These are phyloP conservation scores for Phytophthora crassamura DNA, from an alignment of 352 stramenopile species.

Conservation along the genomic window DNA sequence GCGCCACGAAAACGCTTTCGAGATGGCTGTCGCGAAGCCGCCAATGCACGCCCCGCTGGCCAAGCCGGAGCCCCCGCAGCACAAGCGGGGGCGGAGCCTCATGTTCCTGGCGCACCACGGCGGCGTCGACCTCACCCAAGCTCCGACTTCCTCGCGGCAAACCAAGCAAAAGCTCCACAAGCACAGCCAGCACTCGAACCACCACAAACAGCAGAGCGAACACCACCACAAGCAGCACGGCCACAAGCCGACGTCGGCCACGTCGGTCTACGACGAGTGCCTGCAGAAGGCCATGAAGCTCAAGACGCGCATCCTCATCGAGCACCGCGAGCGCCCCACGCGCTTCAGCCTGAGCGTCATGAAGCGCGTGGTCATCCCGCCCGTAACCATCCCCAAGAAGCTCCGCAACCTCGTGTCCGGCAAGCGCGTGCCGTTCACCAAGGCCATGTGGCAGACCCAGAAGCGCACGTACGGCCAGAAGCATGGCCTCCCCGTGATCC, in stretches of 20 bases:
- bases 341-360: constrained; percentile 70
- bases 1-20: constrained; percentile 17
- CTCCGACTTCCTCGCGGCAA: constrained; percentile 10
- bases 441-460: constrained; percentile 65
- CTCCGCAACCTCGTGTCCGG: constrained; percentile 56
- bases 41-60: constrained; percentile 7
- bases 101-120: constrained; percentile 48
- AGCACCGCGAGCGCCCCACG: constrained; percentile 51
- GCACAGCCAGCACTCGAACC: constrained; percentile 5
- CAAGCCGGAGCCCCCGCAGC: constrained; percentile 13
- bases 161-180: constrained; percentile 22
- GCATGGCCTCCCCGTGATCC: constrained; percentile 30
- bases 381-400: constrained; percentile 53
- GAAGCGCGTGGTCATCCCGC: constrained; percentile 61
- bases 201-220: constrained; percentile 17
- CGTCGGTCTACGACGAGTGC: constrained; percentile 39
- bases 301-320: constrained; percentile 63
- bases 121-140: constrained; percentile 25
- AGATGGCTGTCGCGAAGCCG: constrained; percentile 29
- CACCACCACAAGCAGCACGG: constrained; percentile 1
- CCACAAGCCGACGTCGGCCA: constrained; percentile 26
- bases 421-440: constrained; percentile 68
- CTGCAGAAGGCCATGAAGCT: constrained; percentile 58
- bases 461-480: constrained; percentile 36
- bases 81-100: constrained; percentile 30